Percentiles rank a stretch among this genome's conserved stretches.
These are phyloP conservation scores for Cryphonectria radicalis DNA, from an alignment of 2,329 filamentous ascomycete genomes.

Conservation along the genomic window DNA sequence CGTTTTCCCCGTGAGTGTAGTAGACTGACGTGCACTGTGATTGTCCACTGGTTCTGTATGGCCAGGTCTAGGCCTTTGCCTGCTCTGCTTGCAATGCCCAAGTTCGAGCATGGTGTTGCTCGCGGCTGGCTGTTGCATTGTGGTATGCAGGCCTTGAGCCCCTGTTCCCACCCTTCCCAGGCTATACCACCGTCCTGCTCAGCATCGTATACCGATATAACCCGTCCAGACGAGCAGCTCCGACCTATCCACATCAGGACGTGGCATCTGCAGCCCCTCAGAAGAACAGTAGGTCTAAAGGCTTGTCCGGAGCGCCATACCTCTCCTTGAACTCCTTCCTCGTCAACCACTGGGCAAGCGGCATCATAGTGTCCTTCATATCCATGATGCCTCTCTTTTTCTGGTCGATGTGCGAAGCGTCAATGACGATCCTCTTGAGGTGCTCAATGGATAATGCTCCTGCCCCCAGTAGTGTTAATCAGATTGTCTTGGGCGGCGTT, in stretches of 20 bases:
- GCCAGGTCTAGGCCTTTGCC: background rate
- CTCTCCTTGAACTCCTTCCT: constrained; percentile 71
- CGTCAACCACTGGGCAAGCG: constrained; percentile 75
- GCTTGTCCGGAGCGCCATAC: constrained; percentile 63
- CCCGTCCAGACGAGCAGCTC: background rate
- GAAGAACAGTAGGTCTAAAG: constrained; percentile 68
- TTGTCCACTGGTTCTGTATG: background rate
- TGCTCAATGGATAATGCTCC: constrained; percentile 27
- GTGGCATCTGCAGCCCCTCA: constrained; percentile 40
- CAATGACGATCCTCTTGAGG: constrained; percentile 42
- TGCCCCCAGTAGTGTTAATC: constrained; percentile 2
- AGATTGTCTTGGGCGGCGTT: background rate
- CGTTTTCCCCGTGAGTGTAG: background rate
- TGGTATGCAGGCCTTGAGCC: background rate
- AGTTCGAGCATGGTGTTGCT: background rate
- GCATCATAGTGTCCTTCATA: constrained; percentile 90
- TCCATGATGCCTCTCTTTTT: constrained; percentile 95
- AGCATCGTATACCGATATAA: background rate
- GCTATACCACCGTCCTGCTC: background rate
- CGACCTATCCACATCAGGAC: background rate
- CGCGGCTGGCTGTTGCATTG: background rate
- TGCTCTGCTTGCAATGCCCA: background rate
- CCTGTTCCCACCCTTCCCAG: background rate
- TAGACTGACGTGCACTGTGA: background rate
- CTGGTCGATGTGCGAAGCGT: constrained; percentile 90